These are phyloP conservation scores for Colletotrichum cordylinicola DNA, from an alignment of 2,329 filamentous ascomycete species.

Conservation along the genomic window DNA sequence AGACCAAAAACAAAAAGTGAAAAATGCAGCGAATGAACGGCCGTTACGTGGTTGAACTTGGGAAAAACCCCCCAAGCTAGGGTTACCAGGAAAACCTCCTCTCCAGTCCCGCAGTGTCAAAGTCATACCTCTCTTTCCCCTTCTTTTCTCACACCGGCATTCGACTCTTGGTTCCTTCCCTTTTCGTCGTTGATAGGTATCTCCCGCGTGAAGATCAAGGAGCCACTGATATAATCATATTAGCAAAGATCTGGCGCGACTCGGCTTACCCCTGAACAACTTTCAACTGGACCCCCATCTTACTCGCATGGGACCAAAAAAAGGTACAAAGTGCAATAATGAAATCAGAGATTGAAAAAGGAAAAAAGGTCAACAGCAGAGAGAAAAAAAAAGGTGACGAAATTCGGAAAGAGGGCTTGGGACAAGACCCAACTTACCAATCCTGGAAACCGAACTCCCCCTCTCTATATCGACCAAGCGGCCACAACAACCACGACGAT, in stretches of 20 bases:
- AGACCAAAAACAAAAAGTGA: neutral
- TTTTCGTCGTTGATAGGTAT: neutral
- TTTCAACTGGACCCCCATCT: neutral
- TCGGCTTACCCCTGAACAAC: constrained; percentile 5
- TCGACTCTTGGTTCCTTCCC: neutral
- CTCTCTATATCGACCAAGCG: neutral
- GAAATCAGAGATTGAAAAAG: neutral
- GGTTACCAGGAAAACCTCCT: constrained; percentile 12
- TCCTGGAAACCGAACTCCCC: neutral
- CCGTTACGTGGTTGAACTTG: constrained; percentile 22
- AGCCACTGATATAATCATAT: constrained; percentile 9
- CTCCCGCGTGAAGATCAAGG: neutral
- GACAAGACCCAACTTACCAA: constrained; percentile 1
- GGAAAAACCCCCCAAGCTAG: constrained; percentile 2
- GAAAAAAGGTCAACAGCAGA: neutral
- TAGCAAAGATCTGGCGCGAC: neutral
- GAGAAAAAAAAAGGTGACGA: neutral
- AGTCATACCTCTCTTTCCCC: neutral
- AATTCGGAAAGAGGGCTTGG: neutral
- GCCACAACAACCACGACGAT: neutral
- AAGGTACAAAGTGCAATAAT: neutral
- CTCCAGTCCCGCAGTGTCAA: constrained; percentile 8
- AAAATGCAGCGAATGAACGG: constrained; percentile 17
- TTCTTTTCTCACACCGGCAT: neutral
- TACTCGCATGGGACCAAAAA: neutral